These are phyloP conservation scores for Arthrocladium fulminans DNA, from an alignment of 2,329 filamentous ascomycete genomes.

Conservation along the genomic window DNA sequence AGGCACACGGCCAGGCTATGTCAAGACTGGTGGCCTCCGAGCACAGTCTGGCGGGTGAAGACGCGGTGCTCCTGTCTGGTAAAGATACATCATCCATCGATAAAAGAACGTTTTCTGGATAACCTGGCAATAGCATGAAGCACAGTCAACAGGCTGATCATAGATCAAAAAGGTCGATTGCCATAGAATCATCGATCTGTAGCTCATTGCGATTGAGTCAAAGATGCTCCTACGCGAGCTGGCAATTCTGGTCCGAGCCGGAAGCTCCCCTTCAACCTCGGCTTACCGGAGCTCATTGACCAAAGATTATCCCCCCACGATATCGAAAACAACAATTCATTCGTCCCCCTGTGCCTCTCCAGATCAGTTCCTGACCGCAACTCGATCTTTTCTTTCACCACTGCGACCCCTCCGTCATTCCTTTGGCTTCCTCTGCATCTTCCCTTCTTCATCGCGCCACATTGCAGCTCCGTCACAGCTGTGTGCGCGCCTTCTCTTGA, in stretches of 20 bases:
- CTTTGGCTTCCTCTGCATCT: background rate
- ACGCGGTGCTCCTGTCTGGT: too few species aligned
- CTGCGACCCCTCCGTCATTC: background rate
- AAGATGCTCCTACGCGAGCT: background rate
- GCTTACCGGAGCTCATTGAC: slow-evolving; percentile 2
- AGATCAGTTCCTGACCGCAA: background rate
- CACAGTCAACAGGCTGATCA: too few species aligned
- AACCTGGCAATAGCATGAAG: too few species aligned
- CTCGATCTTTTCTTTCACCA: background rate
- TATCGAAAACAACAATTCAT: slow-evolving; percentile 3
- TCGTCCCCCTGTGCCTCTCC: slow-evolving; percentile 1
- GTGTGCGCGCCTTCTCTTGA: background rate
- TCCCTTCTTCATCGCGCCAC: background rate
- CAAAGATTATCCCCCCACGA: background rate
- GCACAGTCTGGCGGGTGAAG: too few species aligned
- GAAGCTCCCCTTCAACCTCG: background rate
- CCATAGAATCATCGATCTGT: too few species aligned
- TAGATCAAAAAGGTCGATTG: too few species aligned
- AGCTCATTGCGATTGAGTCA: too few species aligned
- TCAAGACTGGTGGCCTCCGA: too few species aligned
- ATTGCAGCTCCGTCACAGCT: background rate
- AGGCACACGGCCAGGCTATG: background rate
- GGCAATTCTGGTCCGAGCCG: background rate
- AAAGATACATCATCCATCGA: too few species aligned
- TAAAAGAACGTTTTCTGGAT: too few species aligned